Conservation (phyloP, 2,329 filamentous ascomycete genomes). For the Cladosporium sp. region DNA sequence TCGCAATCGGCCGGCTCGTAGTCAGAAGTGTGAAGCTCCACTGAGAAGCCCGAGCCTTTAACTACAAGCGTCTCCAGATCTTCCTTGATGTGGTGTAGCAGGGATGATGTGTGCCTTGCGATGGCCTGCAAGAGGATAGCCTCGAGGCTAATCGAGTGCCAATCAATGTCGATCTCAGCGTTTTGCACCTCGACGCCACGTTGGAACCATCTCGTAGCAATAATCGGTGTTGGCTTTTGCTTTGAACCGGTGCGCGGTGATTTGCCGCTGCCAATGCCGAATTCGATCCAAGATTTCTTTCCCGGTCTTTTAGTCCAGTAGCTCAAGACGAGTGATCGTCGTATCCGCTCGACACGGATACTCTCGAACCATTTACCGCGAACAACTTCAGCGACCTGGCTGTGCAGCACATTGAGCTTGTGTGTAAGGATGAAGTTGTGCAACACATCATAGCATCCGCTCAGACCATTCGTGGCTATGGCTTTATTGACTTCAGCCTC, state of each 20-base stretch:
- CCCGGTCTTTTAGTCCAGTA: slow-evolving; percentile 79
- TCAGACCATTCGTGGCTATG: slow-evolving; percentile 69
- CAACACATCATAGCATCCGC: slow-evolving; percentile 80
- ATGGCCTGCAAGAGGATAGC: slow-evolving; percentile 72
- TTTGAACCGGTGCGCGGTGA: slow-evolving; percentile 33
- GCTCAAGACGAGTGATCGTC: slow-evolving; percentile 81
- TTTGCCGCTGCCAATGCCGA: slow-evolving; percentile 73
- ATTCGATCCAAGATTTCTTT: slow-evolving; percentile 85
- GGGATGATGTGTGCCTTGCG: slow-evolving; percentile 67
- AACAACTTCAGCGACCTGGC: slow-evolving; percentile 72
- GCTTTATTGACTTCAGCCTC: slow-evolving; percentile 72
- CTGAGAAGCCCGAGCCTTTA: slow-evolving; percentile 52
- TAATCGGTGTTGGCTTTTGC: slow-evolving; percentile 34
- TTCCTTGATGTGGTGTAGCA: slow-evolving; percentile 56
- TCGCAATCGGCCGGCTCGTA: slow-evolving; percentile 67
- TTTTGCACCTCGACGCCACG: slow-evolving; percentile 74
- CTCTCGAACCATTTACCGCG: slow-evolving; percentile 75
- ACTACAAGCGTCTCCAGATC: slow-evolving; percentile 8
- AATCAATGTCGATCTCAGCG: slow-evolving; percentile 66
- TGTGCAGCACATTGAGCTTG: slow-evolving; percentile 80
- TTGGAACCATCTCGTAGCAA: slow-evolving; percentile 79
- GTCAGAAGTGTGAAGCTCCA: slow-evolving; percentile 60
- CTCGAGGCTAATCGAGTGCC: slow-evolving; percentile 71
- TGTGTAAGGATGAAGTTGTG: slow-evolving; percentile 88
- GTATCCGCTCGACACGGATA: slow-evolving; percentile 74